phyloP scores from a whole-genome alignment of 139 green algal genomes.

The Chlamydomonas asymmetrica region DNA sequence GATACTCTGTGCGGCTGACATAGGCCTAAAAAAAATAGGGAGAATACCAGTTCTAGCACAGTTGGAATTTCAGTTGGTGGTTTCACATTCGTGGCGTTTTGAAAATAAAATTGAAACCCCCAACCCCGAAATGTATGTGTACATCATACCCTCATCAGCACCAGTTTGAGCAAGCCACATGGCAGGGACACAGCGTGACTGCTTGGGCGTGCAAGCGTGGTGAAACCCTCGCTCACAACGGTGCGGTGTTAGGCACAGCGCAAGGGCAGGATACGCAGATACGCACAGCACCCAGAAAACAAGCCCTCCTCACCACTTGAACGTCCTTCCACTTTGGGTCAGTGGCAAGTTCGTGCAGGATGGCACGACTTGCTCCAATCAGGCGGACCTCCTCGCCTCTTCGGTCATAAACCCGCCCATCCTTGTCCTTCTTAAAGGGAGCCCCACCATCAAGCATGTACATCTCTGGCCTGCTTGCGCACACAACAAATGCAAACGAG shows the following conservation, averaged over 20 bases:
- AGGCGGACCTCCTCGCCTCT: too few species aligned
- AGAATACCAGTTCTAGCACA: not conserved
- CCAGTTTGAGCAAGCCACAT: not conserved
- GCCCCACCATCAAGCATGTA: too few species aligned
- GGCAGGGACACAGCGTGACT: not conserved
- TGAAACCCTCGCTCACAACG: not conserved
- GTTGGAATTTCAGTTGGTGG: too few species aligned
- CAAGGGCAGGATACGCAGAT: not conserved
- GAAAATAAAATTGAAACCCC: too few species aligned
- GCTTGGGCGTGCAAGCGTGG: not conserved
- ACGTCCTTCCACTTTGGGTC: slow-evolving; percentile 47
- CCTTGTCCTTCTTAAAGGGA: too few species aligned
- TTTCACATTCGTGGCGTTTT: too few species aligned
- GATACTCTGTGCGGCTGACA: slow-evolving; percentile 58
- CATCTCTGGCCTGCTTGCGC: too few species aligned
- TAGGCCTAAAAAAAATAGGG: slow-evolving; percentile 40
- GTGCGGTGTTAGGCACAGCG: not conserved
- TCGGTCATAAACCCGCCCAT: too few species aligned
- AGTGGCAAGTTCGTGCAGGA: slow-evolving; percentile 53
- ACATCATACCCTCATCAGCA: not conserved
- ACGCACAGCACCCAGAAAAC: not conserved
- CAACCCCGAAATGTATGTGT: too few species aligned
- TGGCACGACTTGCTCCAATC: too few species aligned
- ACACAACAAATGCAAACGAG: too few species aligned
- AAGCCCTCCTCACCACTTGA: slow-evolving; percentile 22